Evolutionary conservation across 495 filamentous ascomycete species (phyloP).

Genomic region (Thozetella sp.): DNA sequence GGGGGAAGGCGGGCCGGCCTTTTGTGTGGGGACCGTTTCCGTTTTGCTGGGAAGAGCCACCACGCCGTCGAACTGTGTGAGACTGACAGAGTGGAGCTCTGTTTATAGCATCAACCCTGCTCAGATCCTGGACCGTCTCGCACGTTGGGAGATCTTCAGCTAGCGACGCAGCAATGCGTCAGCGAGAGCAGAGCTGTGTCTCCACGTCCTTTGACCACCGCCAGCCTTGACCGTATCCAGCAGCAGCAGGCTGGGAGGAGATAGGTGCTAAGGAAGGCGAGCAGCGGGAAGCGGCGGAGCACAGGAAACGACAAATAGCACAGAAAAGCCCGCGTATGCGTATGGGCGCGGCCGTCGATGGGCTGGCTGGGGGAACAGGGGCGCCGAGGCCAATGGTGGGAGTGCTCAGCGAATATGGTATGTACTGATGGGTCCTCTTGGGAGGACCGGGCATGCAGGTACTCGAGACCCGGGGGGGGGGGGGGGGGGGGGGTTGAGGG

Average conservation of each 20-base stretch:
- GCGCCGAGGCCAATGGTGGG: neutral
- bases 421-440: neutral
- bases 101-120: constrained; percentile 14
- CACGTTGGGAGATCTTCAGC: constrained; percentile 10
- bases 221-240: neutral
- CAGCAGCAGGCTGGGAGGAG: constrained; percentile 1
- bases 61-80: neutral
- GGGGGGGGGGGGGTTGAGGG: constrained; percentile 17
- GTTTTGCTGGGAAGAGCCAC: neutral
- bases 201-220: neutral
- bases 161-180: neutral
- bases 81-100: constrained; percentile 15
- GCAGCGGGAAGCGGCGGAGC: neutral
- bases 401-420: neutral
- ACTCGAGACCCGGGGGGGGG: neutral
- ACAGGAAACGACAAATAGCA: neutral
- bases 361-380: neutral
- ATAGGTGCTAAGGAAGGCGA: neutral
- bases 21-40: neutral
- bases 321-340: neutral
- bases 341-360: neutral
- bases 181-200: neutral
- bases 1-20: no score
- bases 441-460: neutral
- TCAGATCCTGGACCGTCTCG: constrained; percentile 11